Conservation (phyloP, 1,284 basidiomycete species). For the Stygiomarasmius scandens region DNA sequence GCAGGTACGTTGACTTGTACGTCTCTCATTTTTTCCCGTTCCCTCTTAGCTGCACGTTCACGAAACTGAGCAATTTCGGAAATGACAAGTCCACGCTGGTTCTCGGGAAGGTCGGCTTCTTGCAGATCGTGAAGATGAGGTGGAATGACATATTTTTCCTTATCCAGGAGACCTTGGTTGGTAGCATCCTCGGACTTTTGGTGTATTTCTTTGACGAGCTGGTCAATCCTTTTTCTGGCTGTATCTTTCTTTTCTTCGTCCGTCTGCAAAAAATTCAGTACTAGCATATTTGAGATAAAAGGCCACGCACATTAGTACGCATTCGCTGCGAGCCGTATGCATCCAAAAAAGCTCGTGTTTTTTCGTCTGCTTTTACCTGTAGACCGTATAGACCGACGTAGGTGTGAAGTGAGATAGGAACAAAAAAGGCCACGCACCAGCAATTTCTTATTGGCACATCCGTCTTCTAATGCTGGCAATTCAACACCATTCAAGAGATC, state of each 20-base stretch:
- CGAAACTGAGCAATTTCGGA: slow-evolving; percentile 94
- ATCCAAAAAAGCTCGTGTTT: slow-evolving; percentile 85
- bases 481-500: slow-evolving; percentile 83
- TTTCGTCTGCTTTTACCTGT: slow-evolving; percentile 92
- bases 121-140: slow-evolving; percentile 94
- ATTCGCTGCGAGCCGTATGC: slow-evolving; percentile 81
- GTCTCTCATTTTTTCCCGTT: slow-evolving; percentile 81
- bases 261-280: slow-evolving; percentile 39
- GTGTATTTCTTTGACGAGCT: slow-evolving; percentile 62
- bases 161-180: slow-evolving; percentile 67
- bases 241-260: slow-evolving; percentile 61
- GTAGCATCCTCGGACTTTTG: slow-evolving; percentile 67
- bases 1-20: slow-evolving; percentile 59
- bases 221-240: slow-evolving; percentile 58
- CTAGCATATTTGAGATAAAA: slow-evolving; percentile 16
- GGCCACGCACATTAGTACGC: slow-evolving; percentile 69
- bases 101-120: slow-evolving; percentile 94
- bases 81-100: slow-evolving; percentile 90
- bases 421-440: slow-evolving; percentile 59
- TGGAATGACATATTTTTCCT: slow-evolving; percentile 85
- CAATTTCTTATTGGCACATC: slow-evolving; percentile 83
- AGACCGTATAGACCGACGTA: slow-evolving; percentile 29
- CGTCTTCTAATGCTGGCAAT: slow-evolving; percentile 84
- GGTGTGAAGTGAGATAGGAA: slow-evolving; percentile 33
- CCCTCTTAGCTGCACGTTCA: slow-evolving; percentile 83